Conservation (phyloP, 2,329 filamentous ascomycete species). For the Colletotrichum tanaceti region DNA sequence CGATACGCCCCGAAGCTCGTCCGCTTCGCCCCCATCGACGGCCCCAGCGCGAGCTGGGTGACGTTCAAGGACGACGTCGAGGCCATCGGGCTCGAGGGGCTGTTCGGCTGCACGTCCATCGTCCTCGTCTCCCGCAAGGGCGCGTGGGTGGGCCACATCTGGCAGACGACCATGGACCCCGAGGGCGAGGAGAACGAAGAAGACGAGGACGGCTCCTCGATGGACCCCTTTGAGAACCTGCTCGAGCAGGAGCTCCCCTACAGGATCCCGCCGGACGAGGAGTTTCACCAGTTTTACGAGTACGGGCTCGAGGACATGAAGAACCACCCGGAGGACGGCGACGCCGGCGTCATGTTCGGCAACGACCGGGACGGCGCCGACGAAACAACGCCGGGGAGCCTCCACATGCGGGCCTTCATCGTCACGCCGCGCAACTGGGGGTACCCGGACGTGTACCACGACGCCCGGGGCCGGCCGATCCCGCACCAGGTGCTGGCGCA, state of each 20-base stretch:
- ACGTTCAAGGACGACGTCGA: not conserved
- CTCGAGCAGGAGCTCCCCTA: not conserved
- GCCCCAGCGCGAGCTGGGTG: not conserved
- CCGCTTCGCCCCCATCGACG: too few species aligned
- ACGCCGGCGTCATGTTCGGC: not conserved
- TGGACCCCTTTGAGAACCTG: not conserved
- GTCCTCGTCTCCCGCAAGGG: not conserved
- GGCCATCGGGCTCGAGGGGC: not conserved
- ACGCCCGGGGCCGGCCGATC: not conserved
- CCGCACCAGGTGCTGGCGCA: not conserved
- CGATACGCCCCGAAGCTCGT: not conserved
- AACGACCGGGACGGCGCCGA: not conserved
- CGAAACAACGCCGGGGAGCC: not conserved
- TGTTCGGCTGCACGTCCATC: not conserved
- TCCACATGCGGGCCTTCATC: not conserved
- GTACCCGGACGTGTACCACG: rapidly evolving
- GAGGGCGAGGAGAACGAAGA: too few species aligned
- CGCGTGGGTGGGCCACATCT: conserved; percentile 5
- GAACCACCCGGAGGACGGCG: not conserved
- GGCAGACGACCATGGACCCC: not conserved
- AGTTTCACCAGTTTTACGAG: not conserved
- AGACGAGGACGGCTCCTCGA: too few species aligned
- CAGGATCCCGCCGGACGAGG: not conserved
- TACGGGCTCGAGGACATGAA: not conserved
- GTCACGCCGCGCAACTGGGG: not conserved